Evolutionary conservation across 164 flowering plant species (phyloP).

Genomic region (Litsea cubeba): DNA sequence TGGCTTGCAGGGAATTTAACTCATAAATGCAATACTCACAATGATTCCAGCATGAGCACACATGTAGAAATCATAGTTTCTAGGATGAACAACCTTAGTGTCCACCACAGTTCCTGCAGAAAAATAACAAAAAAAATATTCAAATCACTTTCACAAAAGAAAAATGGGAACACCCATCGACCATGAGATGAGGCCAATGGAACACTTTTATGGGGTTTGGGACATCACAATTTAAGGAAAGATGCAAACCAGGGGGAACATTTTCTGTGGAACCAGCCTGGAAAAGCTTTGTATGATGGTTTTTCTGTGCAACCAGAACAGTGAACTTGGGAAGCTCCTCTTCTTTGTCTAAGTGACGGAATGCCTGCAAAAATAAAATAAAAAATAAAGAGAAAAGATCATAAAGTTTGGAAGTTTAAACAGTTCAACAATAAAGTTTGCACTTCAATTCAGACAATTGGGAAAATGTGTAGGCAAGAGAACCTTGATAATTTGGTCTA

Average conservation of each 20-base stretch:
- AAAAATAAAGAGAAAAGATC: neutral
- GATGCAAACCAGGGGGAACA: conserved; percentile 70
- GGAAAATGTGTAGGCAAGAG: neutral
- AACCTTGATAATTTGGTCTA: conserved; percentile 78
- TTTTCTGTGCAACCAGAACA: conserved; percentile 74
- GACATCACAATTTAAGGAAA: neutral
- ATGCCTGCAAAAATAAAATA: conserved; percentile 42
- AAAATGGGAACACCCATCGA: neutral
- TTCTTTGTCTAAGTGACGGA: conserved; percentile 48
- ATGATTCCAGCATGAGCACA: conserved; percentile 81
- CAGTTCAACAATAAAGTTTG: neutral
- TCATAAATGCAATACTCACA: conserved; percentile 36
- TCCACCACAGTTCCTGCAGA: conserved; percentile 82
- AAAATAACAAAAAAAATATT: neutral
- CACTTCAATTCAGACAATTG: neutral
- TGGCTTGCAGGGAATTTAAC: neutral
- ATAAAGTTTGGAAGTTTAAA: neutral
- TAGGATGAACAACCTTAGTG: conserved; percentile 67
- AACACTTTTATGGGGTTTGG: neutral
- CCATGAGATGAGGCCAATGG: neutral
- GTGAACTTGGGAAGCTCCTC: conserved; percentile 68
- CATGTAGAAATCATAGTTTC: conserved; percentile 81
- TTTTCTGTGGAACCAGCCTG: conserved; percentile 47
- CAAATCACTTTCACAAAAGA: no score
- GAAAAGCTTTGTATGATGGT: conserved; percentile 80